Percentiles rank a stretch among this genome's conserved stretches.
Evolutionary conservation across 768 basidiomycete genomes (phyloP).

Genomic region (Boletus sensibilis): DNA sequence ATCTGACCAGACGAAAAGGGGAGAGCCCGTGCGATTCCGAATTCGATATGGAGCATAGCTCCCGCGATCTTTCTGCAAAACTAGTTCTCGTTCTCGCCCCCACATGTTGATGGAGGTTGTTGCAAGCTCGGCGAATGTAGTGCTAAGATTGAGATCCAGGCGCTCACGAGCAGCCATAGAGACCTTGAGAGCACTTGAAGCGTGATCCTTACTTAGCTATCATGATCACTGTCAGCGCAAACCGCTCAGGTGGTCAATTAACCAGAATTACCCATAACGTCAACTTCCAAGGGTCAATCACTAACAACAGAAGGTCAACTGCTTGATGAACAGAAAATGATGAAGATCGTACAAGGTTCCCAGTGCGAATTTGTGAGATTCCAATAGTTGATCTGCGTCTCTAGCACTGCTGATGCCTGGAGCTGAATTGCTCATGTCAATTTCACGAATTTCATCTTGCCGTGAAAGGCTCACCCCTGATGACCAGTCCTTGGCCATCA

Average conservation of each 20-base stretch:
- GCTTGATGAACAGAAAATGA: neutral
- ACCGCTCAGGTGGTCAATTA: neutral
- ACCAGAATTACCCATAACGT: conserved; percentile 54
- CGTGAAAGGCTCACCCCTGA: conserved; percentile 57
- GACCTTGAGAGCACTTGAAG: conserved; percentile 53
- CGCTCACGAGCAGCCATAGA: conserved; percentile 74
- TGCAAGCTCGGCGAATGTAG: conserved; percentile 84
- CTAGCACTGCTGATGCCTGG: conserved; percentile 77
- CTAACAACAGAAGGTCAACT: conserved; percentile 36
- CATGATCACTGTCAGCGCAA: conserved; percentile 11
- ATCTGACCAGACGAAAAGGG: conserved; percentile 85
- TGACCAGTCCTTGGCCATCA: conserved; percentile 92
- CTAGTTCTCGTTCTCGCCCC: conserved; percentile 69
- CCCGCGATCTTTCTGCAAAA: conserved; percentile 77
- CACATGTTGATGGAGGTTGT: conserved; percentile 71
- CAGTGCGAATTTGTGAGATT: conserved; percentile 97
- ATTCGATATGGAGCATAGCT: conserved; percentile 93
- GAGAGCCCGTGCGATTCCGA: conserved; percentile 85
- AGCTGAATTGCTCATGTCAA: conserved; percentile 47
- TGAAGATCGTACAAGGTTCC: conserved; percentile 72
- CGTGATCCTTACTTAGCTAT: conserved; percentile 54
- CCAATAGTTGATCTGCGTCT: conserved; percentile 90
- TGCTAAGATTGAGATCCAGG: conserved; percentile 87
- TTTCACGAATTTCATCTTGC: neutral
- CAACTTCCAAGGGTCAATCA: conserved; percentile 97